Percentiles rank a stretch among this genome's conserved stretches.
Conservation (phyloP, 163 green algal genomes). For the Scenedesmus sp. region DNA sequence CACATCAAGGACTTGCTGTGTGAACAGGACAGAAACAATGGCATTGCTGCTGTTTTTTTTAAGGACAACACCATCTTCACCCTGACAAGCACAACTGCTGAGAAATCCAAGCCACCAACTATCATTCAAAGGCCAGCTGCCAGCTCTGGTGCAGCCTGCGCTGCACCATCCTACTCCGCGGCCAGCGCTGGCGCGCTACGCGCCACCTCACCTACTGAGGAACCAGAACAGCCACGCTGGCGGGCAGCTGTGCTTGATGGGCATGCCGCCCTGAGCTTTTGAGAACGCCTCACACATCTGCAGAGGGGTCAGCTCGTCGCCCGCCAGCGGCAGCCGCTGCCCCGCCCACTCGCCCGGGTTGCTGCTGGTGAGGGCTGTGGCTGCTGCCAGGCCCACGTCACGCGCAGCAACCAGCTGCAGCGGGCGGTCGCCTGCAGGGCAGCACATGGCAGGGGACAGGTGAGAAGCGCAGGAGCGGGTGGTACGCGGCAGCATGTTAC, state of each 20-base stretch:
- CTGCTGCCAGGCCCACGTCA: constrained; percentile 62
- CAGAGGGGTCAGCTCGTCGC: constrained; percentile 65
- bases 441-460: not conserved
- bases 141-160: not conserved
- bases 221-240: constrained; percentile 69
- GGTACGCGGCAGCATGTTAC: not conserved
- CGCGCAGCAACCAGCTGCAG: constrained; percentile 68
- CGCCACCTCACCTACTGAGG: constrained; percentile 35
- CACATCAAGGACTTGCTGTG: no score
- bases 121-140: no score
- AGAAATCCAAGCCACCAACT: no score
- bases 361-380: constrained; percentile 35
- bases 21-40: not conserved
- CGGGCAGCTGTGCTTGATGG: constrained; percentile 48
- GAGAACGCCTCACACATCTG: constrained; percentile 65
- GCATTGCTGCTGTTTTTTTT: not conserved
- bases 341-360: not conserved
- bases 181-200: not conserved
- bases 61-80: not conserved
- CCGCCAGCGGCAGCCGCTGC: constrained; percentile 50
- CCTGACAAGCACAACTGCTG: not conserved
- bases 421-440: constrained; percentile 26
- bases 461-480: not conserved
- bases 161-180: not conserved
- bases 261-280: constrained; percentile 28